A percentile compares a stretch with the other conserved stretches of the same genome.
These are phyloP conservation scores for Puccinia triticina DNA, from an alignment of 1,284 basidiomycete species.

Conservation along the genomic window DNA sequence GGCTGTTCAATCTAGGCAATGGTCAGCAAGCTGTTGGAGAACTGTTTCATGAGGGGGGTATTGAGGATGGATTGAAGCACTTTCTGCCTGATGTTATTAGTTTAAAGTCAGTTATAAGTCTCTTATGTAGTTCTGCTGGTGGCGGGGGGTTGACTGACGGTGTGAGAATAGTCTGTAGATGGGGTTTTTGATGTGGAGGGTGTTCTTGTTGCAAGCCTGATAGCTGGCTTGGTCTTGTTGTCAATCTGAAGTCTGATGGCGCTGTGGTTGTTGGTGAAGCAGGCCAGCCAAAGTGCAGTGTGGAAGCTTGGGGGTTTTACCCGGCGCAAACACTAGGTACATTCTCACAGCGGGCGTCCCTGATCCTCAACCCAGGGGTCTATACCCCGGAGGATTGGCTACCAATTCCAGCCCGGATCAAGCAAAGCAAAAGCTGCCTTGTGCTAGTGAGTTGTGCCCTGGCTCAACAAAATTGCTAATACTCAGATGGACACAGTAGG, in stretches of 20 bases:
- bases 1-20: neutral
- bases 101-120: neutral
- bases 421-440: too few species aligned
- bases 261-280: neutral
- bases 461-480: too few species aligned
- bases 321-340: too few species aligned
- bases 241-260: neutral
- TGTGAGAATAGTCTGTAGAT: constrained; percentile 1
- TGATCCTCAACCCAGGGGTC: too few species aligned
- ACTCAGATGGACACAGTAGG: too few species aligned
- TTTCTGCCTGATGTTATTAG: constrained; percentile 3
- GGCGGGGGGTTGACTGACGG: neutral
- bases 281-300: too few species aligned
- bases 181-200: neutral
- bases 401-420: too few species aligned
- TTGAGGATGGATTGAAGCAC: constrained; percentile 26
- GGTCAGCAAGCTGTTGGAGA: neutral
- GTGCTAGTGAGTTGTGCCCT: too few species aligned
- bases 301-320: too few species aligned
- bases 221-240: constrained; percentile 3
- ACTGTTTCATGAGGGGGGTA: neutral
- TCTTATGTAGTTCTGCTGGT: too few species aligned
- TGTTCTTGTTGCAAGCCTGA: constrained; percentile 9
- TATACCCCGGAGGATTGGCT: too few species aligned
- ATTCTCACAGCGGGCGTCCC: too few species aligned